Percentiles rank a stretch among this genome's conserved stretches.
These are phyloP conservation scores for Zarea fungicola DNA, from an alignment of 2,329 filamentous ascomycete species.

Conservation along the genomic window DNA sequence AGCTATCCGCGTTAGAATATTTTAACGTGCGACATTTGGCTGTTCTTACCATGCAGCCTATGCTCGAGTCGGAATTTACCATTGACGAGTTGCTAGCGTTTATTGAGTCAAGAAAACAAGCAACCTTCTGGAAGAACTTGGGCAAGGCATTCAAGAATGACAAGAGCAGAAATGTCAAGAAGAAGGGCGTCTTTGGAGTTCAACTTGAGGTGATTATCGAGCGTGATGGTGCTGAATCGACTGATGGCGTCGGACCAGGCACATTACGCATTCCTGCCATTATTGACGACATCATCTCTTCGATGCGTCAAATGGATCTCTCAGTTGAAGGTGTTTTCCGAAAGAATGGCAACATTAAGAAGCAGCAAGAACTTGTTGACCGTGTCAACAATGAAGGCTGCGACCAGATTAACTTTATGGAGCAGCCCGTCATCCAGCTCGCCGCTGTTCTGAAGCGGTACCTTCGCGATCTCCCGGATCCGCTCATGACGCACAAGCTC, in stretches of 20 bases:
- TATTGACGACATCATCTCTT: constrained; percentile 88
- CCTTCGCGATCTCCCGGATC: constrained; percentile 88
- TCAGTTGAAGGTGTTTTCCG: constrained; percentile 97
- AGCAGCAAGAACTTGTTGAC: constrained; percentile 79
- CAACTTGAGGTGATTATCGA: constrained; percentile 85
- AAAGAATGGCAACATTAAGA: constrained; percentile 98
- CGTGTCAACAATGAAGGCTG: constrained; percentile 81
- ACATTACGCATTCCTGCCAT: constrained; percentile 87
- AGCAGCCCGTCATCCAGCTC: constrained; percentile 87
- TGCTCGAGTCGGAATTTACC: constrained; percentile 86
- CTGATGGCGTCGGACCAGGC: constrained; percentile 89
- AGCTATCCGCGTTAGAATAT: constrained; percentile 90
- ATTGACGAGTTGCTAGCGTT: constrained; percentile 87
- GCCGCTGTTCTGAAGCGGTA: constrained; percentile 94
- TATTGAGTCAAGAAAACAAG: constrained; percentile 83
- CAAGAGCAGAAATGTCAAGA: constrained; percentile 70
- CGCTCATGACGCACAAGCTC: constrained; percentile 89
- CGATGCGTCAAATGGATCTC: constrained; percentile 98
- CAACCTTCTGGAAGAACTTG: constrained; percentile 97
- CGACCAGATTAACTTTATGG: constrained; percentile 77
- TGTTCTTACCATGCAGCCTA: constrained; percentile 88
- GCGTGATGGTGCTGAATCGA: constrained; percentile 93
- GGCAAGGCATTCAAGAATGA: constrained; percentile 94
- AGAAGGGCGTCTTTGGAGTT: constrained; percentile 92
- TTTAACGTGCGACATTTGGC: constrained; percentile 96